Evolutionary conservation across 2,329 filamentous ascomycete genomes (phyloP), one percentile per base, ranked within the genome.

Genomic region (Xylaria sp.): DNA sequence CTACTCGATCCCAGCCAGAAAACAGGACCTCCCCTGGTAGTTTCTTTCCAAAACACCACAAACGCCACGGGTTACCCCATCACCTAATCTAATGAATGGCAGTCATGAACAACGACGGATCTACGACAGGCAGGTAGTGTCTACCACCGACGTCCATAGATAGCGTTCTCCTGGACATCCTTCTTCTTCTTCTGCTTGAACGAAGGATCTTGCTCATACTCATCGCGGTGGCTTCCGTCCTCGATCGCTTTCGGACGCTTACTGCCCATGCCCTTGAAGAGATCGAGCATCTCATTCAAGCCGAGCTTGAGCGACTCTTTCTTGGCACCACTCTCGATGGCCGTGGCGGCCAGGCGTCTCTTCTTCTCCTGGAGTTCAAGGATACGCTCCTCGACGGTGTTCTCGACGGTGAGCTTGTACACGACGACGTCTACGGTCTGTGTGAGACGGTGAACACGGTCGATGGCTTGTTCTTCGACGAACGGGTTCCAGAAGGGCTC

Each of bases 401-500:
- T 82, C 65, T 85, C 84, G 62, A 99, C 87, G 2, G 92, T 96
- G 68, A 99, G 84, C 69, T 94, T 95, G 80, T 96, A 99, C 64
- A 99, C 91, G 58, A 93, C 85, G 39, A 99, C 94, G 71, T 97
- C 92, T 47, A 93, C 83, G 1, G 91, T 97, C 75, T 99, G 94
- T 47, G 96, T 97, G 56, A 99, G 87, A n/a, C 94, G 91, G 73
- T 99, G 94, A 30, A 99, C 94, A 57, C 94, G 91, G 75, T 99
- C 94, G 67, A 99, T 99, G 53, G 94, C 94, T 79, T 99, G 94
- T 74, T 99, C 94, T 78, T 99, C 94, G 39, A 99, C 91, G 71
- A 99, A 99, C 83, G 92, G 94, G 74, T 99, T 99, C 94, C 94
- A 99, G 75, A 99, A 99, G 0, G 94, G 94, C 74, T 99, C 94